Evolutionary conservation across 352 stramenopile genomes (phyloP).

Genomic region (Globisporangium parvum): DNA sequence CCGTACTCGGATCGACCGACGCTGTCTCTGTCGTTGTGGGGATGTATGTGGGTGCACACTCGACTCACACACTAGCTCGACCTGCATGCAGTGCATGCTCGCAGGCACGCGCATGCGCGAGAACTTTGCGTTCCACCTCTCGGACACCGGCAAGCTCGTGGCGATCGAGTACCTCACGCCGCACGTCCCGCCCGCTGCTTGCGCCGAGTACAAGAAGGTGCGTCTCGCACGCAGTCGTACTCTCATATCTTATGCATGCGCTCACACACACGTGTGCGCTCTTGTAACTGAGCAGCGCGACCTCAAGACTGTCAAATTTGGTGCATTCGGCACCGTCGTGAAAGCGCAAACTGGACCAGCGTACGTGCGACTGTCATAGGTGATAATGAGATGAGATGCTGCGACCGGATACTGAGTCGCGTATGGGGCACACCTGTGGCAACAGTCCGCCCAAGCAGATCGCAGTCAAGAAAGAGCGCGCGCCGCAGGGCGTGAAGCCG

Average conservation of each 20-base stretch:
- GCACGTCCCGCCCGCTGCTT: conserved; percentile 30
- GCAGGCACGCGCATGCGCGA: conserved; percentile 66
- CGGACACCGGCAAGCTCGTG: conserved; percentile 67
- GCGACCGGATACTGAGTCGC: too few relatives aligned
- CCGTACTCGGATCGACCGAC: background rate
- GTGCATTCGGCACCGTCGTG: conserved; percentile 45
- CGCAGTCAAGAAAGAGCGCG: conserved; percentile 46
- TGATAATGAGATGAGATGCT: too few relatives aligned
- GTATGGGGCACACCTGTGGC: background rate
- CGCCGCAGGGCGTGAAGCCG: conserved; percentile 66
- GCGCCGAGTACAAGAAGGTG: conserved; percentile 49
- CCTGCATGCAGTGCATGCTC: conserved; percentile 52
- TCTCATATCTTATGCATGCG: background rate
- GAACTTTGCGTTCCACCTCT: conserved; percentile 79
- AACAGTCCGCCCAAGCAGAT: conserved; percentile 60
- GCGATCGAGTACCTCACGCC: conserved; percentile 80
- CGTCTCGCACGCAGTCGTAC: background rate
- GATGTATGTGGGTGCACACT: background rate
- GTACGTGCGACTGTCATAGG: conserved; percentile 25
- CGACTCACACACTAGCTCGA: background rate
- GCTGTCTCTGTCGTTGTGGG: too few relatives aligned
- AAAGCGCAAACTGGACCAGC: conserved; percentile 54
- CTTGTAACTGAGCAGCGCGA: conserved; percentile 19
- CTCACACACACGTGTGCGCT: background rate
- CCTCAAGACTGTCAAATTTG: conserved; percentile 57